Evolutionary conservation across 2,329 filamentous ascomycete species (phyloP), one percentile per base, ranked within the genome.

Genomic region (Penicillium olsonii): DNA sequence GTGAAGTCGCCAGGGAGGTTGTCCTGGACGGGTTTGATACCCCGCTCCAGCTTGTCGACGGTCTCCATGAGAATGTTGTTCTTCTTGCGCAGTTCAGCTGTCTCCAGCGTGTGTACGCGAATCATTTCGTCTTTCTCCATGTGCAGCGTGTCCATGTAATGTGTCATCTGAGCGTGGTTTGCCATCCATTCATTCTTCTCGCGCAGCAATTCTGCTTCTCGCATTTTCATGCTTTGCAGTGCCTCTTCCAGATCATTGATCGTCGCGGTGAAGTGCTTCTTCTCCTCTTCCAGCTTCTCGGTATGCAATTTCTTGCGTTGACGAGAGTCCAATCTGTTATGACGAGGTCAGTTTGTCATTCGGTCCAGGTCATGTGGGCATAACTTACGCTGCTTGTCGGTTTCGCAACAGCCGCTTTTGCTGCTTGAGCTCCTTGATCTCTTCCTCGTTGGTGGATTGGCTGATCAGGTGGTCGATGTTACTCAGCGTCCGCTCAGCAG

Each of bases 231-330:
- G 50, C 83, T 80, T 45, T 78, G 76, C 57, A 95, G 76, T 60
- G 90, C 85, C 50, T 94, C 87, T 67, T 96, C 89, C 66, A 96
- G 80, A 47, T 87, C 82, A 59, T 76, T 82, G 67, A 96, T 88
- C 67, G 88, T 76, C 61, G 83, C 82, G 48, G 87, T 88, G 77
- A 84, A 95, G 51, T 88, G 84, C 79, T 96, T 96, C 81, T 97
- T 96, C 78, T 97, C 92, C 71, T 94, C 88, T 72, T 97, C 94
- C 38, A 97, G 84, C 63, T 94, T 87, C 76, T 97, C 94, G 27
- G 94, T 97, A 76, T 97, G 92, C 75, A 90, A 88, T 83, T 97
- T 97, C 82, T 97, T 99, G 63, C 94, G 87, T 73, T 97, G 92
- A 60, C 94, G 85, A 37, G 94, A 97, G 75, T 97, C 92, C 63